A percentile compares a stretch with the other conserved stretches of the same genome.
phyloP scores from a whole-genome alignment of 2,329 filamentous ascomycete genomes.

The Teratosphaeria zuluensis region DNA sequence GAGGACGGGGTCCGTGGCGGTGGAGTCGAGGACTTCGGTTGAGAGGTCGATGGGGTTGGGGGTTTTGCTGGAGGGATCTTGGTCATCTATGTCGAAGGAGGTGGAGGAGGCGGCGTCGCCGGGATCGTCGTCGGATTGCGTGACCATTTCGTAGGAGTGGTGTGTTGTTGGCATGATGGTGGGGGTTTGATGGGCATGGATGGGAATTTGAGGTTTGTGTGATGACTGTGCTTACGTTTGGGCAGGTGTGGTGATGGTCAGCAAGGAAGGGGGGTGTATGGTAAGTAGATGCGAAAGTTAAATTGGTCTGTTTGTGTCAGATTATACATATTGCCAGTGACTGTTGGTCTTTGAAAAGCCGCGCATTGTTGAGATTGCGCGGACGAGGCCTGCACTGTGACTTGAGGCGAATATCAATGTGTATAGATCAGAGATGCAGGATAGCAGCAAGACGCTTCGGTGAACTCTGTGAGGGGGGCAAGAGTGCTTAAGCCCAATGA shows the following conservation, averaged over 20 bases:
- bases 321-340: too few relatives aligned
- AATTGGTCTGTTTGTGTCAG: neutral
- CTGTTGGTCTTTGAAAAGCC: too few relatives aligned
- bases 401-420: too few relatives aligned
- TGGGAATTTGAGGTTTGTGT: neutral
- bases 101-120: neutral
- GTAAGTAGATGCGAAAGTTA: neutral
- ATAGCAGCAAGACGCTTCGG: too few relatives aligned
- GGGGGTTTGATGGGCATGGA: neutral
- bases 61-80: neutral
- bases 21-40: slow-evolving; percentile 4
- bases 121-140: neutral
- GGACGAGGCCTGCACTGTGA: too few relatives aligned
- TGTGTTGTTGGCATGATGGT: neutral
- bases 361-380: too few relatives aligned
- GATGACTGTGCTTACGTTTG: neutral
- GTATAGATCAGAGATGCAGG: too few relatives aligned
- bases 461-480: too few relatives aligned
- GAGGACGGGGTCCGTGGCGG: slow-evolving; percentile 28
- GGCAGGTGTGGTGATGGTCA: neutral
- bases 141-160: neutral
- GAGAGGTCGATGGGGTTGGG: neutral
- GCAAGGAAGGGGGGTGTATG: neutral
- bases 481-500: too few relatives aligned
- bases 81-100: neutral